Percentiles rank a stretch among this genome's conserved stretches.
phyloP scores from a whole-genome alignment of 352 stramenopile species.

The Globisporangium perplexum region DNA sequence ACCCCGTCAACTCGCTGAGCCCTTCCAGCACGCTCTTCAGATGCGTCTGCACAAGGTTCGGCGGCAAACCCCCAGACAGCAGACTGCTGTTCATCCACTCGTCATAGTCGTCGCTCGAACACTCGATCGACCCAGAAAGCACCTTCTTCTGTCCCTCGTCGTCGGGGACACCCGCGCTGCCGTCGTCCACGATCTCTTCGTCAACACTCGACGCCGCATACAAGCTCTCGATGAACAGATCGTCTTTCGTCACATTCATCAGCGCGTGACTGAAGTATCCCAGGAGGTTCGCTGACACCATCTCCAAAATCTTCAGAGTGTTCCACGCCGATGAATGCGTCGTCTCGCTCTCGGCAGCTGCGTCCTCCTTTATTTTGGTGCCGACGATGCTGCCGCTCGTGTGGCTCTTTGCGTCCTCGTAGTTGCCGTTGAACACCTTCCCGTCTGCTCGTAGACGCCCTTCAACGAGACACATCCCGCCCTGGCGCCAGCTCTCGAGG shows the following conservation, averaged over 20 bases:
- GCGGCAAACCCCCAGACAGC: conserved; percentile 66
- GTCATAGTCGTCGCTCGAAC: conserved; percentile 74
- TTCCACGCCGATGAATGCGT: conserved; percentile 24
- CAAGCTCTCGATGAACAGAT: conserved; percentile 51
- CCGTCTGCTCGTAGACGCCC: conserved; percentile 71
- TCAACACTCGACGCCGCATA: conserved; percentile 14
- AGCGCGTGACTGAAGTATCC: conserved; percentile 66
- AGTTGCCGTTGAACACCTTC: conserved; percentile 63
- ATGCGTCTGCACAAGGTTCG: conserved; percentile 51
- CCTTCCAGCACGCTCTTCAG: conserved; percentile 50
- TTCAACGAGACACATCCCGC: conserved; percentile 82
- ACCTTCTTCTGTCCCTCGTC: conserved; percentile 34
- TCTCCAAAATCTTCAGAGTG: conserved; percentile 65
- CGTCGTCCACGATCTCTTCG: conserved; percentile 34
- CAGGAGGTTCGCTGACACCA: conserved; percentile 71
- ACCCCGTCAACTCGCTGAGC: conserved; percentile 39
- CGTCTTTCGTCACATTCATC: conserved; percentile 48
- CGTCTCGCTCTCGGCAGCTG: conserved; percentile 9
- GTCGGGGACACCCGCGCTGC: conserved; percentile 7
- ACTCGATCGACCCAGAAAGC: conserved; percentile 36
- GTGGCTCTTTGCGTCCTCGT: conserved; percentile 86
- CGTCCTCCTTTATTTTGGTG: conserved; percentile 42
- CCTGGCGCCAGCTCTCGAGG: conserved; percentile 83
- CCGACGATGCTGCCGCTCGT: conserved; percentile 81
- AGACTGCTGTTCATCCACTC: conserved; percentile 73